Base-by-base conservation (phyloP, 352 stramenopile genomes). In the Pythium rishiriense region DNA sequence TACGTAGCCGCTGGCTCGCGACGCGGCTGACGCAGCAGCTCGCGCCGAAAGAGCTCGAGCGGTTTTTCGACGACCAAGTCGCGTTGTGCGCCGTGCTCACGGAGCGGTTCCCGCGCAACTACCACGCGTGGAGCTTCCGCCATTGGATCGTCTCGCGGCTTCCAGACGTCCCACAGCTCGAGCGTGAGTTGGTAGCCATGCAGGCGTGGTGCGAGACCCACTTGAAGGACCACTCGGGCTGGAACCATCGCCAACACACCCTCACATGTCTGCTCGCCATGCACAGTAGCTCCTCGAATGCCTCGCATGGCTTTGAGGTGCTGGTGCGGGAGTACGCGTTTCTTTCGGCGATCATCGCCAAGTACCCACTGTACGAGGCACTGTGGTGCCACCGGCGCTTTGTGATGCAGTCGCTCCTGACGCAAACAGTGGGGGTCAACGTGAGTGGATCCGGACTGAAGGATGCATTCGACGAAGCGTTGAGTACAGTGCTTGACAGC, bases 61-160 rank as follows among this genome's bases (percentile, higher is more conserved):
- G 19, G 0, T 92, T 91, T 67, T 89, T 78, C 33, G 15, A 69
- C 7, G 58, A 78, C 10, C 81, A 94, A 58, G 68, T 89, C 17
- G 55, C 68, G 1, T 46, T 87, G 39, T 92, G 83, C 58, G 63
- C 47, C 39, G 66, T 71, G 17, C 56, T 94, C 21, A 72, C 82
- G 0, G 84, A 94, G 57, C 71, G 78, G 15, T 86, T 87, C 50
- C 68, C 82, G 4, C 82, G 83, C 49, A 94, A 94, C 62, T 94
- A 94, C 53, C 83, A 93, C 67, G 83, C 86, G 24, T 94, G 86
- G 86, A 93, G 83, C 58, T 93, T 88, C 59, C 82, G 86, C 9
- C 85, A 93, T 59, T 91, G 82, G 79, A 73, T 93, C 41, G 73
- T 87, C 45, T 84, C 69, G 14, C 60, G 71, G 12, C 63, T 87